Conservation (phyloP, 2,329 filamentous ascomycete genomes). For the Alternaria atra region DNA sequence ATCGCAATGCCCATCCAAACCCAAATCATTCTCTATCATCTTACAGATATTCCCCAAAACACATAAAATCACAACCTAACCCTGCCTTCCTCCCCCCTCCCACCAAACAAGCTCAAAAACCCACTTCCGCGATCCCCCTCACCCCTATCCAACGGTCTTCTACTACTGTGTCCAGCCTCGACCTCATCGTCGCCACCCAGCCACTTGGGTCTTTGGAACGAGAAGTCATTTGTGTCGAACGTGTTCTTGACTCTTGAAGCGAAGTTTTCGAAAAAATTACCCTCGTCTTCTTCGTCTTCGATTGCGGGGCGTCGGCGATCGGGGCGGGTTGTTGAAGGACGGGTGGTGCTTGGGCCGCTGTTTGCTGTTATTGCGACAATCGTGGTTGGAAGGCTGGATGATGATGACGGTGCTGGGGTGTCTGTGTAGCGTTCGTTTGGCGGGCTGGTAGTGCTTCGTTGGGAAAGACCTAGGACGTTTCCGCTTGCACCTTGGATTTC, state of each 20-base stretch:
- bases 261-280: constrained; percentile 84
- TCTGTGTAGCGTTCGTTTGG: constrained; percentile 40
- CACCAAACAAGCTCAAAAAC: constrained; percentile 46
- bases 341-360: constrained; percentile 20
- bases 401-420: constrained; percentile 17
- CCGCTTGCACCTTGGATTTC: constrained; percentile 65
- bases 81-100: constrained; percentile 44
- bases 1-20: constrained; percentile 1
- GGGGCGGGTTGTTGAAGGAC: constrained; percentile 6
- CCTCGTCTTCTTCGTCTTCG: constrained; percentile 71
- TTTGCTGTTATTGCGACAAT: neutral
- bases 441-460: constrained; percentile 23
- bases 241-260: constrained; percentile 91
- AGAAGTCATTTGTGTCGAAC: constrained; percentile 72
- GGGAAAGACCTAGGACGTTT: constrained; percentile 43
- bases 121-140: constrained; percentile 26
- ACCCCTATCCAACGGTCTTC: constrained; percentile 9
- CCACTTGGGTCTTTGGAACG: constrained; percentile 76
- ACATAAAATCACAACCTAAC: constrained; percentile 37
- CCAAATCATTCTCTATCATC: neutral
- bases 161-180: constrained; percentile 17
- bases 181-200: constrained; percentile 66
- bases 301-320: constrained; percentile 38
- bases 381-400: neutral
- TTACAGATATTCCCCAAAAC: neutral